Evolutionary conservation across 768 basidiomycete species (phyloP).

Genomic region (Amanita inopinata): DNA sequence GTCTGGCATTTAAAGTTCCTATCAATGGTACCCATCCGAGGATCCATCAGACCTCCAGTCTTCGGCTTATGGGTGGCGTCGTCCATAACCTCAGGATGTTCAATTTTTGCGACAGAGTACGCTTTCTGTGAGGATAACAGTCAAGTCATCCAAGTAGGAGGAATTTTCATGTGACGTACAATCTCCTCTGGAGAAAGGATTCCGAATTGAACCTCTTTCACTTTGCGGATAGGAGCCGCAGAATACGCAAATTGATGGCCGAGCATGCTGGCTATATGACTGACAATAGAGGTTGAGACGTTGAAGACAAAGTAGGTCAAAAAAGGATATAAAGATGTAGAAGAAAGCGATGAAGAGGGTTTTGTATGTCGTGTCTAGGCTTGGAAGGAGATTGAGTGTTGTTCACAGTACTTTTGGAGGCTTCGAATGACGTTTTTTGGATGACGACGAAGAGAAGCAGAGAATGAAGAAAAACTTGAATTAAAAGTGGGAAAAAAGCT

Average conservation of each 20-base stretch:
- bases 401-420: conserved; percentile 19
- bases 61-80: conserved; percentile 87
- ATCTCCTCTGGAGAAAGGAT: conserved; percentile 99
- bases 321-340: conserved; percentile 13
- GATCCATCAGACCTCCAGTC: conserved; percentile 93
- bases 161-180: conserved; percentile 39
- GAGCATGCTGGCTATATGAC: conserved; percentile 44
- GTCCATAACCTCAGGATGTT: conserved; percentile 98
- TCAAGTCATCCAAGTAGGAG: conserved; percentile 10
- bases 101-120: conserved; percentile 95
- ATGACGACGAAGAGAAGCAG: conserved; percentile 18
- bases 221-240: conserved; percentile 88
- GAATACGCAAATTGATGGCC: conserved; percentile 90
- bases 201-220: conserved; percentile 97
- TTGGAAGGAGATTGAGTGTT: conserved; percentile 13
- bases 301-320: conserved; percentile 5
- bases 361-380: conserved; percentile 20
- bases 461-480: conserved; percentile 20
- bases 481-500: conserved; percentile 20
- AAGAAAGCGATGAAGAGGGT: conserved; percentile 20
- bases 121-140: conserved; percentile 67
- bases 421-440: conserved; percentile 23
- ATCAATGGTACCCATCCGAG: conserved; percentile 96
- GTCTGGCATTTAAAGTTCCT: conserved; percentile 99
- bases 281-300: conserved; percentile 10